phyloP scores from a whole-genome alignment of 495 filamentous ascomycete genomes.

The Daldinia decipiens region DNA sequence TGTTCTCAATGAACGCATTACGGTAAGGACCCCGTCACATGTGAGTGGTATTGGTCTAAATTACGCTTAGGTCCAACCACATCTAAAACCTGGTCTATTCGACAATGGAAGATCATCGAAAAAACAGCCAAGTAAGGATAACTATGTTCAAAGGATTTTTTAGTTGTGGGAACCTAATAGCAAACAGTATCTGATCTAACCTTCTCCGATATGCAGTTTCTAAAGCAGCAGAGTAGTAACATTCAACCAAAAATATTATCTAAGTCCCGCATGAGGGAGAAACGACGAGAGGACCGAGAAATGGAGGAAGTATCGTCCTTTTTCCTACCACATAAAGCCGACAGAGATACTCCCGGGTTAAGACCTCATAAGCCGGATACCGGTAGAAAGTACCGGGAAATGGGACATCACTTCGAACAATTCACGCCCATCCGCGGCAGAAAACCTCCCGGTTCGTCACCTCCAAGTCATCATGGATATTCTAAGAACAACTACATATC shows the following conservation, averaged over 20 bases:
- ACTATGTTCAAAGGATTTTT: constrained; percentile 32
- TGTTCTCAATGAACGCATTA: constrained; percentile 69
- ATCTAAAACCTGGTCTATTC: constrained; percentile 70
- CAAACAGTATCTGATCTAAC: constrained; percentile 68
- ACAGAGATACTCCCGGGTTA: constrained; percentile 6
- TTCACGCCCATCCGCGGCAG: not conserved
- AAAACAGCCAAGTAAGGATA: constrained; percentile 58
- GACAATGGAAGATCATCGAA: constrained; percentile 74
- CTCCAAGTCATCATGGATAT: not conserved
- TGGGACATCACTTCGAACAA: not conserved
- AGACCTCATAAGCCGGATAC: constrained; percentile 1
- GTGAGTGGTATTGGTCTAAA: constrained; percentile 34
- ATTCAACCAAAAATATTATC: constrained; percentile 30
- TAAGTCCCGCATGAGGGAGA: constrained; percentile 39
- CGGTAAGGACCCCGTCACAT: constrained; percentile 58
- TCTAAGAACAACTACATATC: not conserved
- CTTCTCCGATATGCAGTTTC: constrained; percentile 75
- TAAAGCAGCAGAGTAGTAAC: constrained; percentile 49
- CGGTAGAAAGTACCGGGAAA: not conserved
- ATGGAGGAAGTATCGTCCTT: constrained; percentile 55
- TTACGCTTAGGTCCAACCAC: constrained; percentile 64
- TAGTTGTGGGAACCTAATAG: constrained; percentile 22
- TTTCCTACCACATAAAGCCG: constrained; percentile 45
- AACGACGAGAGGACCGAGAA: constrained; percentile 47
- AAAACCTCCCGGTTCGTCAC: not conserved